Evolutionary conservation across 2,329 filamentous ascomycete species (phyloP).

Genomic region (Samsoniella hepiali): DNA sequence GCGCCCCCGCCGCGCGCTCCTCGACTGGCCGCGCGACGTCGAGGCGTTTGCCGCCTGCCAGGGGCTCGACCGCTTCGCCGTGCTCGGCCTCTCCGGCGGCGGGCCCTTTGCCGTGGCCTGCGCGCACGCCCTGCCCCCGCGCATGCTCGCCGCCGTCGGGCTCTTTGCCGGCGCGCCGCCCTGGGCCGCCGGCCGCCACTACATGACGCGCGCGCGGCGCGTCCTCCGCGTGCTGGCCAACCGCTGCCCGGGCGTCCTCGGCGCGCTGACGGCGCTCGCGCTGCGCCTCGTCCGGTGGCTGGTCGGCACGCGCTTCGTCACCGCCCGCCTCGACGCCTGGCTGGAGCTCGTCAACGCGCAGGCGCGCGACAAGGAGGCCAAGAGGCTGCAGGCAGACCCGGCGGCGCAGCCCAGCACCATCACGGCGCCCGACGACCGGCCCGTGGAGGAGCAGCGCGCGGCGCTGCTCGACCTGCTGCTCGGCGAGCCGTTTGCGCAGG

Average conservation of each 20-base stretch:
- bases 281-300: slow-evolving; percentile 25
- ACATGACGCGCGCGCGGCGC: slow-evolving; percentile 29
- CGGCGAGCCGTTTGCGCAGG: slow-evolving; percentile 31
- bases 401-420: slow-evolving; percentile 11
- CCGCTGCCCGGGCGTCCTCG: slow-evolving; percentile 26
- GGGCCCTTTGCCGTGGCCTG: slow-evolving; percentile 37
- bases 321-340: slow-evolving; percentile 25
- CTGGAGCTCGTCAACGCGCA: slow-evolving; percentile 22
- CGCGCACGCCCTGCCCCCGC: slow-evolving; percentile 28
- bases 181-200: slow-evolving; percentile 32
- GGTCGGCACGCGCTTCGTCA: slow-evolving; percentile 21
- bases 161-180: slow-evolving; percentile 36
- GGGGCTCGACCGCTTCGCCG: slow-evolving; percentile 28
- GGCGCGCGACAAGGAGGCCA: slow-evolving; percentile 19
- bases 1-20: slow-evolving; percentile 27
- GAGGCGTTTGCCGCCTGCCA: slow-evolving; percentile 28
- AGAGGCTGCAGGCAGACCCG: slow-evolving; percentile 11
- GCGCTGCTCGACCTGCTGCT: slow-evolving; percentile 30
- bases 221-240: slow-evolving; percentile 22
- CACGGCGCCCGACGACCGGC: slow-evolving; percentile 1
- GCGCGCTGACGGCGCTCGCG: slow-evolving; percentile 20
- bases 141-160: slow-evolving; percentile 34
- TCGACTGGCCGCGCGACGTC: slow-evolving; percentile 36
- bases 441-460: slow-evolving; percentile 25
- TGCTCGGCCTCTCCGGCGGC: slow-evolving; percentile 36